Percentiles rank a stretch among this genome's conserved stretches.
phyloP scores from a whole-genome alignment of 208 protist genomes.

The Crithidia brevicula region DNA sequence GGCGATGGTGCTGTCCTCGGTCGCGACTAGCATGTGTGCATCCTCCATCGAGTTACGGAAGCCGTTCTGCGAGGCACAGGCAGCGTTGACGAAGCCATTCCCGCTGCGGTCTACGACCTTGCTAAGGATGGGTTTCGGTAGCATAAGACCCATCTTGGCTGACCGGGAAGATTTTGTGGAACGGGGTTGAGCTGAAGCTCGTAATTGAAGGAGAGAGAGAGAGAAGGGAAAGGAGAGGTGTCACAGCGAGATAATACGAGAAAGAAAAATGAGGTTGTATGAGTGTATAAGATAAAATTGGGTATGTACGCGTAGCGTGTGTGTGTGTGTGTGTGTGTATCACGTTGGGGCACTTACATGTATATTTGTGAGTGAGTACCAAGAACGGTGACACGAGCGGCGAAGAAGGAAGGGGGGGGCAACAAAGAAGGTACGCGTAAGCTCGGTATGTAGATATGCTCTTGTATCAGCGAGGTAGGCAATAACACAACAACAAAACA shows the following conservation, averaged over 20 bases:
- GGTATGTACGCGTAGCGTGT: too few relatives aligned
- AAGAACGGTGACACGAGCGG: not conserved
- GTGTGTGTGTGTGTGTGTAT: not conserved
- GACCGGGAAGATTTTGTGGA: too few relatives aligned
- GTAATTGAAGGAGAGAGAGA: not conserved
- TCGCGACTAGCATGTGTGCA: constrained; percentile 72
- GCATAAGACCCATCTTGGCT: constrained; percentile 72
- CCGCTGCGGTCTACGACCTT: constrained; percentile 84
- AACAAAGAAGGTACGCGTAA: not conserved
- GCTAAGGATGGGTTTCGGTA: constrained; percentile 87
- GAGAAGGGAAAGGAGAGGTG: not conserved
- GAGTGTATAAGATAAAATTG: too few relatives aligned
- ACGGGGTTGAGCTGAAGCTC: too few relatives aligned
- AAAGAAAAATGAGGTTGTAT: not conserved
- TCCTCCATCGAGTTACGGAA: constrained; percentile 91
- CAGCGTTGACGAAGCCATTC: constrained; percentile 54
- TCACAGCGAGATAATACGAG: not conserved
- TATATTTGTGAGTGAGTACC: not conserved
- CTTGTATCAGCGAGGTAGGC: too few relatives aligned
- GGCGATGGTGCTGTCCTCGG: constrained; percentile 28
- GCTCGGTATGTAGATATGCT: too few relatives aligned
- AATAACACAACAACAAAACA: too few relatives aligned
- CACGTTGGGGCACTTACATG: constrained; percentile 1
- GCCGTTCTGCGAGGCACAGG: constrained; percentile 75
- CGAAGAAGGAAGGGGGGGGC: constrained; percentile 8